These are phyloP conservation scores for Cardamine occulta DNA, from an alignment of 345 rosid species.

Conservation along the genomic window DNA sequence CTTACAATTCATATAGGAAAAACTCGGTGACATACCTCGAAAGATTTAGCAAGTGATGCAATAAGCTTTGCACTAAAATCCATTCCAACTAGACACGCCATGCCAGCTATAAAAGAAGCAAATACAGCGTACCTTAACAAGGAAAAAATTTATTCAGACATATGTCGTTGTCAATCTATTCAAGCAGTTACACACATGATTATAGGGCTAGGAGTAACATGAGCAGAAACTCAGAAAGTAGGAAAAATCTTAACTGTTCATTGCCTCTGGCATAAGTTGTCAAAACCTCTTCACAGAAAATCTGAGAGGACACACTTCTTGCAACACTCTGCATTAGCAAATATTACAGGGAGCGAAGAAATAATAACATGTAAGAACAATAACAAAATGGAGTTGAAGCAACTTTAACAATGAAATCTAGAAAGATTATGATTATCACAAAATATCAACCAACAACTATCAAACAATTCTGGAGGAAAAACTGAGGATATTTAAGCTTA, in stretches of 20 bases:
- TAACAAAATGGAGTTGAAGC: neutral
- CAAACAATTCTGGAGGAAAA: constrained; percentile 8
- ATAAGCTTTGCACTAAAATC: constrained; percentile 89
- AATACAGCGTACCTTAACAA: constrained; percentile 76
- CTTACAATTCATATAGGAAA: constrained; percentile 14
- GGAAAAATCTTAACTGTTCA: constrained; percentile 71
- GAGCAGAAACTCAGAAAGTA: constrained; percentile 14
- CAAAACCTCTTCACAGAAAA: constrained; percentile 76
- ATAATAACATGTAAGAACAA: constrained; percentile 6
- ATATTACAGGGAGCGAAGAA: constrained; percentile 22
- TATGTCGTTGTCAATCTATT: neutral
- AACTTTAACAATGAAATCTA: neutral
- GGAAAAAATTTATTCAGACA: constrained; percentile 5
- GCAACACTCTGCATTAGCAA: constrained; percentile 59
- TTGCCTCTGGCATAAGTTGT: constrained; percentile 79
- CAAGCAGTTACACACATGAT: constrained; percentile 8
- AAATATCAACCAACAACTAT: constrained; percentile 15
- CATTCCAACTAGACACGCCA: constrained; percentile 80
- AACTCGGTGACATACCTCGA: constrained; percentile 59
- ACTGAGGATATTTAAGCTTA: constrained; percentile 46
- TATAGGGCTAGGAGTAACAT: constrained; percentile 7
- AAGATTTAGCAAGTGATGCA: constrained; percentile 73
- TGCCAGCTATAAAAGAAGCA: constrained; percentile 92
- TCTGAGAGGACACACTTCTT: constrained; percentile 68
- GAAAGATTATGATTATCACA: neutral